Evolutionary conservation across 768 basidiomycete genomes (phyloP), one percentile per base, ranked within the genome.

Genomic region (Mycena olivaceomarginata): DNA sequence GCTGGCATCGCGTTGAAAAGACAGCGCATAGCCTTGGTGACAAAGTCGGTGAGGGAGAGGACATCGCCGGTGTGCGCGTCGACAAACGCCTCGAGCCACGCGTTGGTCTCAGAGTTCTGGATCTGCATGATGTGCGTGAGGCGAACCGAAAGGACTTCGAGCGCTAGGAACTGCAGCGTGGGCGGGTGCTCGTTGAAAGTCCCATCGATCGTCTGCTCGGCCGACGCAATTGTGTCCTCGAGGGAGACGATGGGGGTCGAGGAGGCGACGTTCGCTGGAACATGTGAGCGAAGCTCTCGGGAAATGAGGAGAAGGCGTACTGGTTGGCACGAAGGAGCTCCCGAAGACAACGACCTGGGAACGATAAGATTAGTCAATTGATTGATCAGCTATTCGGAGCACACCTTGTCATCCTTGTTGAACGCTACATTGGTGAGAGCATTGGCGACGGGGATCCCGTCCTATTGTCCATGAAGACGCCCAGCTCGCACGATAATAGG

Each of bases 1-100:
- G 5, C 13, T 25, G 25, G 25, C 25, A 18, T 39, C 37, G 4
- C 43, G 13, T 13, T 13, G 8, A 16, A 7, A 5, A 10, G 18
- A 10, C 15, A 12, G 13, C 0, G 77, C 84, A 43, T 39, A 84
- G 85, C 82, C 66, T 85, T 83, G 53, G 84, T 77, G 31, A 85
- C 89, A 81, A 89, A 91, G 77, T 91, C 90, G 64, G 87, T 87
- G 18, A 89, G 84, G n/a, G 84, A 81, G 15, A 89, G 80, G 46
- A 90, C 79, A 46, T 87, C 86, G 18, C 85, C 86, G 37, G 84
- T 81, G 63, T 86, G 85, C 41, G 87, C 89, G 65, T 90, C 90
- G 74, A 91, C 86, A 68, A 89, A 88, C 8, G 89, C 89, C 82
- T 90, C 88, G 78, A 85, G 85, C 89, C 89, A 90, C 45, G 85